These are phyloP conservation scores for Dittrichia graveolens DNA, from an alignment of 129 eudicot species.

Conservation along the genomic window DNA sequence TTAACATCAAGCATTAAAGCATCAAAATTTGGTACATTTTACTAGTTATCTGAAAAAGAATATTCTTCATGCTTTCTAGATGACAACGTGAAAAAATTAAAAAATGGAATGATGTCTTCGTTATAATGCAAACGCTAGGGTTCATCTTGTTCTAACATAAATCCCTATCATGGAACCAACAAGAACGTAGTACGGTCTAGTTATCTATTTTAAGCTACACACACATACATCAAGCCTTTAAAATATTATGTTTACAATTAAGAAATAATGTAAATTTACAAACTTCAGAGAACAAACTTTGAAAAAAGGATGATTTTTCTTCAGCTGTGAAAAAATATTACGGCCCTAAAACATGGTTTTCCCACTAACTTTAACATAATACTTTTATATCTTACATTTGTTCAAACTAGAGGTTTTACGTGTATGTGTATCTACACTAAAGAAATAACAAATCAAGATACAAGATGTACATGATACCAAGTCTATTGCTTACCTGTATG, in stretches of 20 bases:
- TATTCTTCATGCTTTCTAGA: neutral
- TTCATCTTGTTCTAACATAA: neutral
- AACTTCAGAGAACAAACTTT: neutral
- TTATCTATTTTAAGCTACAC: neutral
- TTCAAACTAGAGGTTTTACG: neutral
- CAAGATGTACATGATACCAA: neutral
- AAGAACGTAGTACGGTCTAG: neutral
- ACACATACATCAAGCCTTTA: neutral
- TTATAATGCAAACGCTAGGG: neutral
- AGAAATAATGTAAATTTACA: neutral
- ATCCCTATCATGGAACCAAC: neutral
- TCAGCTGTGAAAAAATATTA: neutral
- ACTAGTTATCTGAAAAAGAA: conserved; percentile 4
- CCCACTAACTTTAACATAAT: neutral
- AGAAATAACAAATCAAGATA: neutral
- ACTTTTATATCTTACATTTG: neutral
- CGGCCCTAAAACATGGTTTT: neutral
- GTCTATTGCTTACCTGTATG: neutral
- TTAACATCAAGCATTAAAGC: neutral
- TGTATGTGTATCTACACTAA: neutral
- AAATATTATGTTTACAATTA: neutral
- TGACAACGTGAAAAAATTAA: neutral
- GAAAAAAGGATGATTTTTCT: neutral
- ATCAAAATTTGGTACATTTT: neutral
- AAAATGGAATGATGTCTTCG: neutral